A percentile compares a stretch with the other conserved stretches of the same genome.
These are phyloP conservation scores for Gliomastix tumulicola DNA, from an alignment of 2,329 filamentous ascomycete species.

Conservation along the genomic window DNA sequence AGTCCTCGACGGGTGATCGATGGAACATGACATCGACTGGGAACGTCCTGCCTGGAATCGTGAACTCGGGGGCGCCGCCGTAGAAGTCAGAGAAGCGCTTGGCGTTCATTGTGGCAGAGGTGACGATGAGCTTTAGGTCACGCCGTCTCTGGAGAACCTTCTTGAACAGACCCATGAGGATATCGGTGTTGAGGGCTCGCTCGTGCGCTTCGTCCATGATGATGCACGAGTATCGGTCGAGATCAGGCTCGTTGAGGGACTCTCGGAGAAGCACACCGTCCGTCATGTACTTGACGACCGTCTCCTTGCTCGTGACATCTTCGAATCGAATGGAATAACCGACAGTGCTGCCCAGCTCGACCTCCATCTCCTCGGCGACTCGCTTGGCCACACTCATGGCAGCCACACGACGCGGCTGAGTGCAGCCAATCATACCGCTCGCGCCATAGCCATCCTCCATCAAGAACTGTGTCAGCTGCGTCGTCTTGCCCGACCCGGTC, in stretches of 20 bases:
- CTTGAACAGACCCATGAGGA: slow-evolving; percentile 95
- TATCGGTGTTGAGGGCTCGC: slow-evolving; percentile 90
- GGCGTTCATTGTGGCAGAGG: slow-evolving; percentile 97
- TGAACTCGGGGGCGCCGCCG: slow-evolving; percentile 91
- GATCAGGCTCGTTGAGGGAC: slow-evolving; percentile 82
- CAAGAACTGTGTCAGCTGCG: slow-evolving; percentile 92
- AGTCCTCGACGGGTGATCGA: slow-evolving; percentile 91
- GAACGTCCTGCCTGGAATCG: slow-evolving; percentile 92
- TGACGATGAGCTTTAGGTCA: slow-evolving; percentile 94
- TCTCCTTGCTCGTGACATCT: slow-evolving; percentile 94
- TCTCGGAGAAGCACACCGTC: slow-evolving; percentile 92
- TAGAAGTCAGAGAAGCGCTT: slow-evolving; percentile 96
- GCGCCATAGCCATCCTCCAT: slow-evolving; percentile 92
- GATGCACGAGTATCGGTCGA: slow-evolving; percentile 94
- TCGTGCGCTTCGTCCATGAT: slow-evolving; percentile 99
- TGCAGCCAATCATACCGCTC: slow-evolving; percentile 87
- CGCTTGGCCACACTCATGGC: slow-evolving; percentile 99
- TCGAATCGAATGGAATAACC: slow-evolving; percentile 98
- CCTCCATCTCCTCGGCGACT: slow-evolving; percentile 97
- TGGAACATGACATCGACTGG: slow-evolving; percentile 96
- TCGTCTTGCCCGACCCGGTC: slow-evolving; percentile 96
- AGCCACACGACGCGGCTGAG: slow-evolving; percentile 90
- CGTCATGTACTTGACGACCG: slow-evolving; percentile 98
- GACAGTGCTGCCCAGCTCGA: slow-evolving; percentile 77
- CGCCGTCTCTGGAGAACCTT: slow-evolving; percentile 86